Evolutionary conservation across 1,139 yeast species (phyloP), one percentile per base, ranked within the genome.

Genomic region (Komagataea norvegica): DNA sequence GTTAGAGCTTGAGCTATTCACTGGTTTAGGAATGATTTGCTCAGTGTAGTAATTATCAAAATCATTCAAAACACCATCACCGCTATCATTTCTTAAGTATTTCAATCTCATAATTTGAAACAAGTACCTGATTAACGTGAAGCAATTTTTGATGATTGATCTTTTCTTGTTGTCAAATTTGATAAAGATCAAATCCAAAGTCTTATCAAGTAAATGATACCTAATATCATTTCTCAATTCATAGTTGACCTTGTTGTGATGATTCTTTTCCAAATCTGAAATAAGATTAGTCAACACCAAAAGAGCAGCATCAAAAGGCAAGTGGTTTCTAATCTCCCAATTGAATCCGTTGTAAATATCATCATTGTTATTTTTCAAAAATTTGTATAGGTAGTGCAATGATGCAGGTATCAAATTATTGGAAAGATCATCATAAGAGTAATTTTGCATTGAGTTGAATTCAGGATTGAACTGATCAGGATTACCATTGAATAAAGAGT

Each of bases 251-350:
- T 46, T 49, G 33, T 36, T 43, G 16, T 40, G 45, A 13, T 56
- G 45, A 13, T 56, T 55, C 28, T 64, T 68, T 48, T 73, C 74
- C 51, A 74, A 63, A 51, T 76, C 78, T 7, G 75, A 70, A 2
- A 74, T 66, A 34, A 77, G 63, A 20, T 76, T 70, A 17, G 74
- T 70, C 49, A 74, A 64, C 47, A 76, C 60, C 39, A 76, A 56
- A 18, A 76, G 71, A 9, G 77, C 67, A n/a, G 79, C 74, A 53
- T 77, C 81, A 38, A 76, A 62, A 4, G 83, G 83, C 36, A 77
- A 68, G 6, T 76, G 72, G 37, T 79, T 62, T 49, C 76, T 71
- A 35, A 76, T 67, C 45, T 74, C 77, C 82, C 82, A 77, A 49
- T 76, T 77, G 54, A 64, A 77, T 19, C 57, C 54, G 33, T 56